phyloP scores from a whole-genome alignment of 2,329 filamentous ascomycete genomes.

The Epichloe hybrida region DNA sequence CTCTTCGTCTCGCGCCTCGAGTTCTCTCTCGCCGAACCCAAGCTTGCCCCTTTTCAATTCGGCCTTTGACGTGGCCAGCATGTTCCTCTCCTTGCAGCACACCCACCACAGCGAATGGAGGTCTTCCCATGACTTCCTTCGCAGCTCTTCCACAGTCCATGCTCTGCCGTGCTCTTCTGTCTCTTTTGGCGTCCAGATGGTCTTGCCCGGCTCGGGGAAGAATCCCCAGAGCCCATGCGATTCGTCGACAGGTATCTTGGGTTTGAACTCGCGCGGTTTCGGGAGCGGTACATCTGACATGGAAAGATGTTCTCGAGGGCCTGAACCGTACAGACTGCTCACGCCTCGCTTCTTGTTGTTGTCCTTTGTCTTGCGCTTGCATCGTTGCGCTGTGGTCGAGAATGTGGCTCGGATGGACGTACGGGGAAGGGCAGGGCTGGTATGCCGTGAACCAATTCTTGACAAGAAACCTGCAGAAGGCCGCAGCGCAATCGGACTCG shows the following conservation, averaged over 20 bases:
- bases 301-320: constrained; percentile 59
- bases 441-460: constrained; percentile 1
- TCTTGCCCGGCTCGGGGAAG: constrained; percentile 57
- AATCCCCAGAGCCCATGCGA: constrained; percentile 89
- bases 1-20: constrained; percentile 45
- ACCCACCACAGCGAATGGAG: constrained; percentile 89
- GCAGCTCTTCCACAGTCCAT: constrained; percentile 77
- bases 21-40: constrained; percentile 61
- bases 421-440: constrained; percentile 6
- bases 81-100: constrained; percentile 81
- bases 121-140: constrained; percentile 86
- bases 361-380: constrained; percentile 46
- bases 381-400: constrained; percentile 41
- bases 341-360: constrained; percentile 70
- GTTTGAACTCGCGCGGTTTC: constrained; percentile 48
- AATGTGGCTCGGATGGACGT: constrained; percentile 21
- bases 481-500: constrained; percentile 16
- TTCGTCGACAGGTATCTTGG: constrained; percentile 45
- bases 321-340: constrained; percentile 66
- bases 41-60: constrained; percentile 56
- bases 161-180: constrained; percentile 60
- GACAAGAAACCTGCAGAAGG: constrained; percentile 13
- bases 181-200: constrained; percentile 60
- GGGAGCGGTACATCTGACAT: constrained; percentile 62
- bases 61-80: constrained; percentile 61